These are phyloP conservation scores for Sherardia arvensis DNA, from an alignment of 257 asterid species.

Conservation along the genomic window DNA sequence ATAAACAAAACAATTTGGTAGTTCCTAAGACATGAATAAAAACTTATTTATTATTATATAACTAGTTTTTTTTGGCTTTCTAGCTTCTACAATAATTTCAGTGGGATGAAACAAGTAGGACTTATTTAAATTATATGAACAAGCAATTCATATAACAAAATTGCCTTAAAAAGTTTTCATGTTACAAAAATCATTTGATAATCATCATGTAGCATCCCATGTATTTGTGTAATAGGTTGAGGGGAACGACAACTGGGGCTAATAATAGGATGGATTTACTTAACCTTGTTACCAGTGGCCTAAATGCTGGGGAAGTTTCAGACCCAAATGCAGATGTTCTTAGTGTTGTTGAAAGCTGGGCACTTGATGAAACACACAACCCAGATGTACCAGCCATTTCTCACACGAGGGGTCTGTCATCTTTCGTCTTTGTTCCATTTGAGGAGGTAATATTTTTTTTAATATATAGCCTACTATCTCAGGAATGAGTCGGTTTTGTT, in stretches of 20 bases:
- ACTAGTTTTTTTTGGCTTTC: not conserved
- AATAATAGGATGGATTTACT: conserved; percentile 83
- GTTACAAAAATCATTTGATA: not conserved
- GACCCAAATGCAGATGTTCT: conserved; percentile 67
- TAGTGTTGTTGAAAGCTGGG: conserved; percentile 83
- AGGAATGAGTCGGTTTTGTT: not conserved
- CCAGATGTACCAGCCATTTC: conserved; percentile 88
- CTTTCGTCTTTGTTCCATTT: conserved; percentile 86
- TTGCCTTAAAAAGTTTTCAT: too few relatives aligned
- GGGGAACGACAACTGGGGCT: conserved; percentile 81
- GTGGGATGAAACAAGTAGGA: not conserved
- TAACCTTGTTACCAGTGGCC: conserved; percentile 80
- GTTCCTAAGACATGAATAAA: too few relatives aligned
- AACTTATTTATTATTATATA: not conserved
- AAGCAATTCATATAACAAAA: not conserved
- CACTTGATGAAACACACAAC: conserved; percentile 86
- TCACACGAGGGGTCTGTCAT: conserved; percentile 75
- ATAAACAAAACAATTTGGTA: too few relatives aligned
- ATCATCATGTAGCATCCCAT: not conserved
- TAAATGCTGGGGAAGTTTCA: conserved; percentile 55
- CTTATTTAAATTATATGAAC: not conserved
- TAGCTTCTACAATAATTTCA: not conserved
- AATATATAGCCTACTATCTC: not conserved
- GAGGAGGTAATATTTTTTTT: conserved; percentile 52
- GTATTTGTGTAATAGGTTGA: conserved; percentile 37